Evolutionary conservation across 371 early-diverging fungal genomes (phyloP).

Genomic region (Blastocladiella emersonii): DNA sequence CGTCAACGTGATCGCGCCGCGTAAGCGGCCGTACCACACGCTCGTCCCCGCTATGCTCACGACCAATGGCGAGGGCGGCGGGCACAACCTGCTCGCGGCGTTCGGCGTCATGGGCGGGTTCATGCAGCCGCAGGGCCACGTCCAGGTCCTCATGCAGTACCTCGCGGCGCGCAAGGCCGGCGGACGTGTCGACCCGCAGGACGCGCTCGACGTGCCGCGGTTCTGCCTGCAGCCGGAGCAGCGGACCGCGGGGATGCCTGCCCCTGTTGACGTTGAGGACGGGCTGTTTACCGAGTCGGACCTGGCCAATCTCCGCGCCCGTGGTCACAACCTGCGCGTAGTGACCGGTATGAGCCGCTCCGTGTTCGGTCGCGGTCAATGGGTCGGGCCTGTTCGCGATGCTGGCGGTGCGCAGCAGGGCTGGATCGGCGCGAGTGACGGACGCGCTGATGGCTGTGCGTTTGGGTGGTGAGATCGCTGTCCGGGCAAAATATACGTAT

Average conservation of each 20-base stretch:
- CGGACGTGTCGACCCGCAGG: constrained; percentile 33
- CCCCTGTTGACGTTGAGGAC: constrained; percentile 31
- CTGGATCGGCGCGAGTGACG: constrained; percentile 22
- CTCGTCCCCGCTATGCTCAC: constrained; percentile 63
- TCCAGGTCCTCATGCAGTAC: constrained; percentile 60
- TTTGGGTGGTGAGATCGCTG: constrained; percentile 34
- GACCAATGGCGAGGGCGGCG: constrained; percentile 38
- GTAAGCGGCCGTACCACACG: constrained; percentile 73
- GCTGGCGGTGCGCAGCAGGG: neutral
- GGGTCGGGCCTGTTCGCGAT: constrained; percentile 24
- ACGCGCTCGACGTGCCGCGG: constrained; percentile 55
- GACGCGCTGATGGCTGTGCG: constrained; percentile 52
- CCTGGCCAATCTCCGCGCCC: too few relatives aligned
- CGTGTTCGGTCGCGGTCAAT: constrained; percentile 64
- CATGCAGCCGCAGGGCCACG: constrained; percentile 73
- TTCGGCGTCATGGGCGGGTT: constrained; percentile 34
- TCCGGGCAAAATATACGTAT: too few relatives aligned
- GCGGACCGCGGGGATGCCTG: constrained; percentile 18
- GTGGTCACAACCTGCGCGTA: too few relatives aligned
- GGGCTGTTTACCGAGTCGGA: too few relatives aligned
- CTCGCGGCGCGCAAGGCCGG: neutral
- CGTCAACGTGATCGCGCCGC: constrained; percentile 52
- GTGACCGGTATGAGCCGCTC: constrained; percentile 26
- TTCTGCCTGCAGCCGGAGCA: constrained; percentile 37
- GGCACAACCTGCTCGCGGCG: constrained; percentile 10